Percentiles rank a stretch among this genome's conserved stretches.
These are phyloP conservation scores for Penicillium sp. DNA, from an alignment of 2,329 filamentous ascomycete species.

Conservation along the genomic window DNA sequence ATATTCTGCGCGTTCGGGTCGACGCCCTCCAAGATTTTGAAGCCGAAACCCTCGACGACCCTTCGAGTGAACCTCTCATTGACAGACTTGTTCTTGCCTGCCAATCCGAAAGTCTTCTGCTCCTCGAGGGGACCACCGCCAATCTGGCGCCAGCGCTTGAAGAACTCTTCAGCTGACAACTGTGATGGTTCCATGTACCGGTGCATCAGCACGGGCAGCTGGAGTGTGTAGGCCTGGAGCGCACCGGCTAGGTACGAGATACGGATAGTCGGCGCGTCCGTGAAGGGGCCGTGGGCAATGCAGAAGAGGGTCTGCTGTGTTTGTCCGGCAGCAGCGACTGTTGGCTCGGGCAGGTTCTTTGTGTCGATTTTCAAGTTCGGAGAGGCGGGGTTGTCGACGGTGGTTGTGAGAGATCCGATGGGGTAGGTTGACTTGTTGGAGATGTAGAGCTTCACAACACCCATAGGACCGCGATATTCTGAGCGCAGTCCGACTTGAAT, in stretches of 20 bases:
- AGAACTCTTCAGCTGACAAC: constrained; percentile 86
- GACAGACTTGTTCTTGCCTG: constrained; percentile 60
- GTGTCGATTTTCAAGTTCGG: constrained; percentile 76
- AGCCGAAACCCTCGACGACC: constrained; percentile 79
- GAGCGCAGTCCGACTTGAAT: constrained; percentile 88
- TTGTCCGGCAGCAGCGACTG: constrained; percentile 69
- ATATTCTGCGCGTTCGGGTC: constrained; percentile 93
- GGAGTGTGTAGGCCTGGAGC: constrained; percentile 84
- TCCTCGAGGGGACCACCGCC: constrained; percentile 82
- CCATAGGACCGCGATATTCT: constrained; percentile 92
- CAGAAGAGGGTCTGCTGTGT: constrained; percentile 94
- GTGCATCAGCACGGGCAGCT: constrained; percentile 81
- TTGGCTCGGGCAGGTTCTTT: constrained; percentile 82
- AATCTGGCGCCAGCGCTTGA: constrained; percentile 99
- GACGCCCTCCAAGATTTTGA: constrained; percentile 78
- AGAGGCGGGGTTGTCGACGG: constrained; percentile 67
- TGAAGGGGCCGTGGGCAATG: constrained; percentile 76
- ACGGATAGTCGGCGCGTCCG: constrained; percentile 81
- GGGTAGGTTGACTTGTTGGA: constrained; percentile 84
- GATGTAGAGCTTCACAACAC: constrained; percentile 93
- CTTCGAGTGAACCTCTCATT: constrained; percentile 67
- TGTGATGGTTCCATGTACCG: constrained; percentile 96
- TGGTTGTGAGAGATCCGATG: constrained; percentile 90
- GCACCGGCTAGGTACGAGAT: constrained; percentile 93
- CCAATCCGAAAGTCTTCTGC: constrained; percentile 76